Conservation (phyloP, 192 early-diverging fungal genomes). For the Coemansia biformis region DNA sequence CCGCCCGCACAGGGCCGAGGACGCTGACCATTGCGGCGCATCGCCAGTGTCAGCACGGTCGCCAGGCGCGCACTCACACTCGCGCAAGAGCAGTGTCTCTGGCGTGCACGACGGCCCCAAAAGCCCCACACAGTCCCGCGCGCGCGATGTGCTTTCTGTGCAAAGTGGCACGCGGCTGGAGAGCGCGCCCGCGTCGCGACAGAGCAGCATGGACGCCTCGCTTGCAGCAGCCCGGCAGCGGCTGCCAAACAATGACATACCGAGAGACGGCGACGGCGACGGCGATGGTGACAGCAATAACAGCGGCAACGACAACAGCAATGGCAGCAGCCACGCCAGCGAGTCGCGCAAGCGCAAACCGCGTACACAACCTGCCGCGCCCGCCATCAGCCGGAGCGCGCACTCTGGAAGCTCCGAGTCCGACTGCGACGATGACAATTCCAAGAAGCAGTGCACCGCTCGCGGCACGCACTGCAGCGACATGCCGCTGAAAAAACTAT, state of each 20-base stretch:
- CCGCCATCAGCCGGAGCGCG: background rate
- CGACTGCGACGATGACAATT: slow-evolving; percentile 5
- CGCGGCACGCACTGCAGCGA: background rate
- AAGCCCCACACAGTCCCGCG: slow-evolving; percentile 1
- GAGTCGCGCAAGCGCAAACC: slow-evolving; percentile 32
- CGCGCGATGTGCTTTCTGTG: slow-evolving; percentile 4
- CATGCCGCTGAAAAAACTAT: slow-evolving; percentile 45
- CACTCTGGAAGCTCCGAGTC: background rate
- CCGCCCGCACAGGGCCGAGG: slow-evolving; percentile 7
- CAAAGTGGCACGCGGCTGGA: background rate
- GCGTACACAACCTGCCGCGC: background rate
- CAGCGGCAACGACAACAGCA: slow-evolving; percentile 6
- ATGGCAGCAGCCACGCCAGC: too few species aligned
- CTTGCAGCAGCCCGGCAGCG: background rate
- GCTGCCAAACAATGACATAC: slow-evolving; percentile 4
- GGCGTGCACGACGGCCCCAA: background rate
- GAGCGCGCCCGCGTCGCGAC: slow-evolving; percentile 3
- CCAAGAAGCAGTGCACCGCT: slow-evolving; percentile 21
- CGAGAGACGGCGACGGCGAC: slow-evolving; percentile 1
- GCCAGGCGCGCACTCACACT: slow-evolving; percentile 8
- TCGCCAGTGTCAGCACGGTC: slow-evolving; percentile 15
- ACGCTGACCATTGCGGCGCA: too few species aligned
- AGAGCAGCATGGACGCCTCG: slow-evolving; percentile 11
- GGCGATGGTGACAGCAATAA: too few species aligned
- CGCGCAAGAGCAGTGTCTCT: slow-evolving; percentile 15